Evolutionary conservation across 768 basidiomycete species (phyloP).

Genomic region (Podaxis sp.): DNA sequence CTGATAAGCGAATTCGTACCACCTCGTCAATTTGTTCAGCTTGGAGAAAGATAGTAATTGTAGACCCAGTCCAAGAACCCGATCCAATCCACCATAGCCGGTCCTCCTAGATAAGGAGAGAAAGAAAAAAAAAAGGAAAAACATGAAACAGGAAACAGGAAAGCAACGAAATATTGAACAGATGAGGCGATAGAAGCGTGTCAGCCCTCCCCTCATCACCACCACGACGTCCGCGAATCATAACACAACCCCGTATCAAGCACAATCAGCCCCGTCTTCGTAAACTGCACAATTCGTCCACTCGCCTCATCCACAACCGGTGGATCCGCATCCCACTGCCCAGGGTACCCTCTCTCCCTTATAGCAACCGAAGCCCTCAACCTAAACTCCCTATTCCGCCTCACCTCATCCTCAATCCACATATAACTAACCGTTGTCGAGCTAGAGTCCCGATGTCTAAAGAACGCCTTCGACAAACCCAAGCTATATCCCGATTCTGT

Average conservation of each 20-base stretch:
- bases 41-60: background rate
- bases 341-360: constrained; percentile 14
- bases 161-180: background rate
- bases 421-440: constrained; percentile 13
- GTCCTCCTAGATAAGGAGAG: background rate
- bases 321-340: constrained; percentile 14
- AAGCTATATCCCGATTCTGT: constrained; percentile 11
- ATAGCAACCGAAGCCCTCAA: constrained; percentile 14
- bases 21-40: background rate
- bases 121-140: background rate
- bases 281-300: constrained; percentile 15
- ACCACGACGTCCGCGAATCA: constrained; percentile 7
- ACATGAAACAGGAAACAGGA: background rate
- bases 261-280: constrained; percentile 15
- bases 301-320: constrained; percentile 12
- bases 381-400: constrained; percentile 13
- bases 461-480: constrained; percentile 11
- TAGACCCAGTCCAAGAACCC: background rate
- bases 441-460: constrained; percentile 12
- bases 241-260: constrained; percentile 14
- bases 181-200: background rate
- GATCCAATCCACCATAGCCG: background rate
- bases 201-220: background rate
- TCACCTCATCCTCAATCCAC: constrained; percentile 14
- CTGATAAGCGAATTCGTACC: background rate